These are phyloP conservation scores for Escallonia herrerae DNA, from an alignment of 129 eudicot species.

Conservation along the genomic window DNA sequence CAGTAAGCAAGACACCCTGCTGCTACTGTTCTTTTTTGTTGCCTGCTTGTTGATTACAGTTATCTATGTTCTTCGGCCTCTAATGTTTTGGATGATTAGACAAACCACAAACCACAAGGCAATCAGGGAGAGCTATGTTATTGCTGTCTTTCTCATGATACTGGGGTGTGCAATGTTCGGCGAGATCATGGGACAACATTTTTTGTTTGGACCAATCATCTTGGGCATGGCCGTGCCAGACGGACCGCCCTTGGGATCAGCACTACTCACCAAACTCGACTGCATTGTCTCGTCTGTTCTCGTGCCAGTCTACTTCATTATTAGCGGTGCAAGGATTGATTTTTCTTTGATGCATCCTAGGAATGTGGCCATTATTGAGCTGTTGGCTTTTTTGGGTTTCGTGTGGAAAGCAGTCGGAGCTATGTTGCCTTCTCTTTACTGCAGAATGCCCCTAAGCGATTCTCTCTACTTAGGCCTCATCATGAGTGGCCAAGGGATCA, in stretches of 20 bases:
- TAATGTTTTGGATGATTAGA: constrained; percentile 8
- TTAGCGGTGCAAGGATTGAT: constrained; percentile 4
- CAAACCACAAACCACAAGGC: not conserved
- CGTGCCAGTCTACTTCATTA: constrained; percentile 8
- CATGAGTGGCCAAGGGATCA: constrained; percentile 16
- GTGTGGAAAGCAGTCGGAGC: not conserved
- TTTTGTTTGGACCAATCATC: constrained; percentile 8
- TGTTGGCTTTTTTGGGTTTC: not conserved
- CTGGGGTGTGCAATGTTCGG: not conserved
- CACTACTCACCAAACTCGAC: constrained; percentile 6
- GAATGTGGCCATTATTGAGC: not conserved
- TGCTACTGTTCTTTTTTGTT: not conserved
- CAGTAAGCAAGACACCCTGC: not conserved
- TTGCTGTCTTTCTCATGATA: not conserved
- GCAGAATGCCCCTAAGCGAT: not conserved
- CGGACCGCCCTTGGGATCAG: constrained; percentile 21
- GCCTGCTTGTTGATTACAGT: not conserved
- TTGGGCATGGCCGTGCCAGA: constrained; percentile 14
- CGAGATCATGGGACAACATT: constrained; percentile 2
- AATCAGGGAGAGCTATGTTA: not conserved
- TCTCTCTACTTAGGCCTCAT: constrained; percentile 14
- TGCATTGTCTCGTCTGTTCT: constrained; percentile 6
- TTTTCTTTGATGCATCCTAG: not conserved
- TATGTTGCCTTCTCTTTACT: constrained; percentile 1
- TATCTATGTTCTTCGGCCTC: constrained; percentile 6